phyloP scores from a whole-genome alignment of 805 yeast genomes.

The Wickerhamiella musiphila region DNA sequence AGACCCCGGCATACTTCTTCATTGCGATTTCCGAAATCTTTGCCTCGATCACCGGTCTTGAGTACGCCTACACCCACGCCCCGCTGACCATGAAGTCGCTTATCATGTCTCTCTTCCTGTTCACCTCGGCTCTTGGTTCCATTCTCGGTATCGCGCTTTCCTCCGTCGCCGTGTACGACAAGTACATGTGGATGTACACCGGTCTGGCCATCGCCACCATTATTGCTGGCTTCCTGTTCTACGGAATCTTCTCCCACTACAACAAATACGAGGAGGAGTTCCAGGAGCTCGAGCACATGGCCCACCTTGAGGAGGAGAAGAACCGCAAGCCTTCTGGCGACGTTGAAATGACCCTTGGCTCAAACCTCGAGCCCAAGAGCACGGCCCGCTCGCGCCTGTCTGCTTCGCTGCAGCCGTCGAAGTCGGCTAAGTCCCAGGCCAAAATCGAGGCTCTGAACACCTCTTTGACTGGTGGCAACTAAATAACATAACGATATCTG shows the following conservation, averaged over 20 bases:
- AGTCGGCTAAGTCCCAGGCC: no score
- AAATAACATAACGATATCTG: no score
- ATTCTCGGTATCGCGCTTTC: slow-evolving; percentile 61
- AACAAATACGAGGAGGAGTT: slow-evolving; percentile 34
- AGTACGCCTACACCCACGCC: slow-evolving; percentile 72
- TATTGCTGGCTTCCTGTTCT: slow-evolving; percentile 43
- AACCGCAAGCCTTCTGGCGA: no score
- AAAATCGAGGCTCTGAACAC: no score
- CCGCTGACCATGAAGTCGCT: slow-evolving; percentile 52
- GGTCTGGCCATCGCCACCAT: slow-evolving; percentile 45
- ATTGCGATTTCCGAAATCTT: slow-evolving; percentile 63
- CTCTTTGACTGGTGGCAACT: no score
- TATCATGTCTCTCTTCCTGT: slow-evolving; percentile 42
- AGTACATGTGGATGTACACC: slow-evolving; percentile 50
- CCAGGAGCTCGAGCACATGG: slow-evolving; percentile 33
- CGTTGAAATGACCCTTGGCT: no score
- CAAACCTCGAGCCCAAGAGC: no score
- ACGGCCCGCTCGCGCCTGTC: no score
- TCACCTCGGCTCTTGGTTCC: slow-evolving; percentile 62
- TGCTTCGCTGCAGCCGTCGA: no score
- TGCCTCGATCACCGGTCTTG: slow-evolving; percentile 67
- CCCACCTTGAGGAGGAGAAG: slow-evolving; percentile 11
- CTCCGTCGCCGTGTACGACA: slow-evolving; percentile 49
- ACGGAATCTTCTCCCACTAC: slow-evolving; percentile 38
- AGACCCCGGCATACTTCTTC: slow-evolving; percentile 54